A percentile compares a stretch with the other conserved stretches of the same genome.
phyloP scores from a whole-genome alignment of 2,329 filamentous ascomycete genomes.

The Exserohilum rostratum region DNA sequence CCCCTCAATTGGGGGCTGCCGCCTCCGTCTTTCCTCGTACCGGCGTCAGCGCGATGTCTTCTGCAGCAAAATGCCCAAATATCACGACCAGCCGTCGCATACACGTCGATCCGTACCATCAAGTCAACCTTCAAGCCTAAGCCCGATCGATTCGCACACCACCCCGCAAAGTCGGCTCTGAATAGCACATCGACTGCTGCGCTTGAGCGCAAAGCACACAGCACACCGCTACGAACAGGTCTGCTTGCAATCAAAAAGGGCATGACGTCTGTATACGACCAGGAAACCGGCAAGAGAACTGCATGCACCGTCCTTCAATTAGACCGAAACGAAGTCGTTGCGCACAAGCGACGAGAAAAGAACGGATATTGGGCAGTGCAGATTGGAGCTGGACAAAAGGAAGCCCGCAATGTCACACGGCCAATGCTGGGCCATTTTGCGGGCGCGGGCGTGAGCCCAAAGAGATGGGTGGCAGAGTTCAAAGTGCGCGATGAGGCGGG shows the following conservation, averaged over 20 bases:
- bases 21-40: slow-evolving; percentile 37
- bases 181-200: slow-evolving; percentile 64
- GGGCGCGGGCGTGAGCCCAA: slow-evolving; percentile 78
- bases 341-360: slow-evolving; percentile 77
- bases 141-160: slow-evolving; percentile 60
- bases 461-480: slow-evolving; percentile 85
- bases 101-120: slow-evolving; percentile 51
- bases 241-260: slow-evolving; percentile 89
- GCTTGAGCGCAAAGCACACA: slow-evolving; percentile 62
- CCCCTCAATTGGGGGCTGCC: slow-evolving; percentile 43
- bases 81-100: slow-evolving; percentile 20
- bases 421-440: slow-evolving; percentile 89
- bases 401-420: slow-evolving; percentile 76
- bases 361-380: slow-evolving; percentile 97
- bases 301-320: slow-evolving; percentile 93
- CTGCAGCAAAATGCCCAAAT: slow-evolving; percentile 24
- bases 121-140: slow-evolving; percentile 62
- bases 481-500: slow-evolving; percentile 76
- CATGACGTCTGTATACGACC: slow-evolving; percentile 89
- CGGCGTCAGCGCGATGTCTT: slow-evolving; percentile 34
- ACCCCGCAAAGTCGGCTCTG: slow-evolving; percentile 58
- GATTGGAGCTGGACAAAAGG: slow-evolving; percentile 77
- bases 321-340: slow-evolving; percentile 87
- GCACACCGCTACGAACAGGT: slow-evolving; percentile 73
- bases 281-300: slow-evolving; percentile 74